These are phyloP conservation scores for Chlamydomonas sp. DNA, from an alignment of 139 green algal species.

Conservation along the genomic window DNA sequence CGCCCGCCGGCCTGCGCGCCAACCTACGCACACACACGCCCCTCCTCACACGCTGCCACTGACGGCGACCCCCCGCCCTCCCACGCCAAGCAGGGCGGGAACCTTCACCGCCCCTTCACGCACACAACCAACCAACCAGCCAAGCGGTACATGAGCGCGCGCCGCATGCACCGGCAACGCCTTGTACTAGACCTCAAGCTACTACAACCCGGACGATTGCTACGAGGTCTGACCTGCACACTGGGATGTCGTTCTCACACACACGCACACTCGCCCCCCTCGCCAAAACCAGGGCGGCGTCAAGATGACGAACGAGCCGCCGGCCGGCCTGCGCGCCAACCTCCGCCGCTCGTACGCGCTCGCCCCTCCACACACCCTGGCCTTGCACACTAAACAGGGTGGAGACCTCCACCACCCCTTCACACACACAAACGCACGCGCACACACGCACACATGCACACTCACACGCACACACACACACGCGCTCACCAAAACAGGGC, in stretches of 20 bases:
- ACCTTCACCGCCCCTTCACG: too few species aligned
- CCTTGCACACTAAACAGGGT: conserved; percentile 13
- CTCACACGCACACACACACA: too few species aligned
- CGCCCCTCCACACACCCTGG: conserved; percentile 22
- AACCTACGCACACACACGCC: conserved; percentile 58
- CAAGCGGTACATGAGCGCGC: too few species aligned
- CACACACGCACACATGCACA: background rate
- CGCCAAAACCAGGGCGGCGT: conserved; percentile 50
- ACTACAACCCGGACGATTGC: background rate
- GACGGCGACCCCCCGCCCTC: conserved; percentile 14
- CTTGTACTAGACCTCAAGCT: background rate
- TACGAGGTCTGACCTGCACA: too few species aligned
- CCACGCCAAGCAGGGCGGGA: background rate
- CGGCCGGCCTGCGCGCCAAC: conserved; percentile 55
- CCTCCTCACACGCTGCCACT: conserved; percentile 29
- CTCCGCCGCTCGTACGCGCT: conserved; percentile 41
- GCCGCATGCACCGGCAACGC: too few species aligned
- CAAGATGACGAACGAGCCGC: conserved; percentile 78
- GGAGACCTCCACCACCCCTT: too few species aligned
- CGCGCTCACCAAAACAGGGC: too few species aligned
- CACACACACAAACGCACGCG: too few species aligned
- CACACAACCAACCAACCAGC: too few species aligned
- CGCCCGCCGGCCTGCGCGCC: conserved; percentile 49
- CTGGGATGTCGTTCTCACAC: background rate
- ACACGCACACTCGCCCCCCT: too few species aligned